These are phyloP conservation scores for Aureobasidium sp. DNA, from an alignment of 2,329 filamentous ascomycete genomes.

Conservation along the genomic window DNA sequence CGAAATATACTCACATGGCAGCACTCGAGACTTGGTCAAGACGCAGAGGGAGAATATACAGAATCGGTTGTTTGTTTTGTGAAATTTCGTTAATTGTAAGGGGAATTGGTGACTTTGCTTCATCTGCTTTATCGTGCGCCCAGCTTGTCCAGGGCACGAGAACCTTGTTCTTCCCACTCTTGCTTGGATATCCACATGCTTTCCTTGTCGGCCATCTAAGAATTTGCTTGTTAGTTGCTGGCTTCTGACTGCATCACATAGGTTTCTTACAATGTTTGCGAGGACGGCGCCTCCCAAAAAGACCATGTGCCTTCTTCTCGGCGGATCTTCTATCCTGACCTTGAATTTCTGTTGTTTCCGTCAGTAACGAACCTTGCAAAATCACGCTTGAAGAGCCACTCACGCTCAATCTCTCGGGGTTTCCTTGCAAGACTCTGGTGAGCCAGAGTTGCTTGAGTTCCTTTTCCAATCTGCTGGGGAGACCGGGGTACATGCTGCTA, in stretches of 20 bases:
- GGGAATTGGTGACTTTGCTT: neutral
- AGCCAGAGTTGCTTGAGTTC: conserved; percentile 98
- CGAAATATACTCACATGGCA: no score
- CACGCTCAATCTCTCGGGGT: conserved; percentile 79
- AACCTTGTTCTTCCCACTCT: conserved; percentile 92
- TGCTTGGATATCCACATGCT: conserved; percentile 98
- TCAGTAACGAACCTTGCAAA: neutral
- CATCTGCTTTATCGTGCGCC: conserved; percentile 58
- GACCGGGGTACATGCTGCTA: conserved; percentile 96
- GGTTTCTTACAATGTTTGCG: conserved; percentile 80
- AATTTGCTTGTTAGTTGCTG: no score
- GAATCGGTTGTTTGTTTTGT: neutral
- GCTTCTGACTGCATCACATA: no score
- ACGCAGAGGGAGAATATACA: no score
- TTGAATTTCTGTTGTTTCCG: conserved; percentile 77
- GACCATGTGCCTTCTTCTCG: conserved; percentile 96
- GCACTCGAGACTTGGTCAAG: no score
- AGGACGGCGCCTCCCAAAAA: conserved; percentile 94
- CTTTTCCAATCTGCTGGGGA: conserved; percentile 92
- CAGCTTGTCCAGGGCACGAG: conserved; percentile 79
- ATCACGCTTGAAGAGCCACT: conserved; percentile 19
- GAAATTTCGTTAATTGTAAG: neutral
- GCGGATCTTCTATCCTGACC: conserved; percentile 96
- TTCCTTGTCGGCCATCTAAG: conserved; percentile 97
- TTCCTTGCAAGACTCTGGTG: conserved; percentile 78